A percentile compares a stretch with the other conserved stretches of the same genome.
phyloP scores from a whole-genome alignment of 495 filamentous ascomycete species.

The Penicillium argentinense region DNA sequence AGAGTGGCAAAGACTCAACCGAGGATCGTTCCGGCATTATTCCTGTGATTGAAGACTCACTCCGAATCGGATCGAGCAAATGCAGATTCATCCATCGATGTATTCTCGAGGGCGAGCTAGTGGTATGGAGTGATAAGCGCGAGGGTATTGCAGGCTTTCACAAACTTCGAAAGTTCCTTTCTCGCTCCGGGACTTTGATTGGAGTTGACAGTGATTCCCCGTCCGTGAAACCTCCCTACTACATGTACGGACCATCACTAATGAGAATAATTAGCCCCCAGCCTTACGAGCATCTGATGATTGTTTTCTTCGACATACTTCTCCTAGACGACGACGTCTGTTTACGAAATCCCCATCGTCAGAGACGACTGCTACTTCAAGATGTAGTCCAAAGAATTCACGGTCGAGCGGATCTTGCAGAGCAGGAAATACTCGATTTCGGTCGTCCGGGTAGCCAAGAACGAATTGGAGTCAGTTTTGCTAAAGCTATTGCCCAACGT shows the following conservation, averaged over 20 bases:
- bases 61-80: constrained; percentile 54
- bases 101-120: constrained; percentile 80
- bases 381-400: constrained; percentile 53
- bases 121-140: constrained; percentile 69
- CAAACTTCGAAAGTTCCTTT: constrained; percentile 77
- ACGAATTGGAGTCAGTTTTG: constrained; percentile 61
- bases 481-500: constrained; percentile 59
- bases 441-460: constrained; percentile 37
- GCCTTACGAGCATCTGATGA: constrained; percentile 75
- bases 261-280: constrained; percentile 52
- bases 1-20: constrained; percentile 88
- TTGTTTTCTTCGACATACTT: constrained; percentile 78
- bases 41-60: constrained; percentile 47
- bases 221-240: constrained; percentile 36
- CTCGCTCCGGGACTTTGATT: constrained; percentile 69
- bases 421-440: constrained; percentile 65
- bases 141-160: constrained; percentile 67
- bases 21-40: constrained; percentile 63
- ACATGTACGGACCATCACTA: constrained; percentile 1
- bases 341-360: constrained; percentile 56
- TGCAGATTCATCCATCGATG: constrained; percentile 62
- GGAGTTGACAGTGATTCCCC: constrained; percentile 70
- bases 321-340: constrained; percentile 68
- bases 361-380: constrained; percentile 59
- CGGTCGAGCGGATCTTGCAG: constrained; percentile 60